Percentiles rank a stretch among this genome's conserved stretches.
phyloP scores from a whole-genome alignment of 345 rosid genomes.

The Ailanthus altissimus region DNA sequence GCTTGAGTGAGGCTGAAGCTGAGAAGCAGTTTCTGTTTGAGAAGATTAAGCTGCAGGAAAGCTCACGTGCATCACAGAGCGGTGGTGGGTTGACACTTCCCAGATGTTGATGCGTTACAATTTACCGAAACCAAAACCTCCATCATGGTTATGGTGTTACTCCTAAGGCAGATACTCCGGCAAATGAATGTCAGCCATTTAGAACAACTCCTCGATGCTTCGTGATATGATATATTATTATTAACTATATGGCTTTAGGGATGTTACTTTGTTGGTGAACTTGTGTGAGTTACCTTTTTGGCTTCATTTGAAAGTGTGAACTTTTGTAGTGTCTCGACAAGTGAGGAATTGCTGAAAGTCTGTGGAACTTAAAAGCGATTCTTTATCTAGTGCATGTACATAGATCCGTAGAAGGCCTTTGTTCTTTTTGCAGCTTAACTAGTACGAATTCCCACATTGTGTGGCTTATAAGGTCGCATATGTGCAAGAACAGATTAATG shows the following conservation, averaged over 20 bases:
- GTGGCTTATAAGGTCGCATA: too few relatives aligned
- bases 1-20: constrained; percentile 96
- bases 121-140: constrained; percentile 53
- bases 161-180: constrained; percentile 51
- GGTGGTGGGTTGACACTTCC: constrained; percentile 66
- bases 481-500: too few relatives aligned
- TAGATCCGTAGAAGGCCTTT: not conserved
- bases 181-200: constrained; percentile 55
- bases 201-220: constrained; percentile 47
- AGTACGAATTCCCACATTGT: too few relatives aligned
- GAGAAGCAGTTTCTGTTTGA: constrained; percentile 93
- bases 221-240: constrained; percentile 7
- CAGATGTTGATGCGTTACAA: constrained; percentile 66
- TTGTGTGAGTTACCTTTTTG: constrained; percentile 25
- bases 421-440: not conserved
- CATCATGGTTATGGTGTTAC: constrained; percentile 47
- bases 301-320: constrained; percentile 18
- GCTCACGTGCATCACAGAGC: constrained; percentile 58
- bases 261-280: constrained; percentile 14
- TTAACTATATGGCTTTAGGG: constrained; percentile 15
- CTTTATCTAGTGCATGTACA: not conserved
- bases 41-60: constrained; percentile 89
- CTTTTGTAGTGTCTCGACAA: not conserved
- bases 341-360: not conserved
- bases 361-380: not conserved